Conservation (phyloP, 2,329 filamentous ascomycete genomes). For the Biscogniauxia mediterranea region DNA sequence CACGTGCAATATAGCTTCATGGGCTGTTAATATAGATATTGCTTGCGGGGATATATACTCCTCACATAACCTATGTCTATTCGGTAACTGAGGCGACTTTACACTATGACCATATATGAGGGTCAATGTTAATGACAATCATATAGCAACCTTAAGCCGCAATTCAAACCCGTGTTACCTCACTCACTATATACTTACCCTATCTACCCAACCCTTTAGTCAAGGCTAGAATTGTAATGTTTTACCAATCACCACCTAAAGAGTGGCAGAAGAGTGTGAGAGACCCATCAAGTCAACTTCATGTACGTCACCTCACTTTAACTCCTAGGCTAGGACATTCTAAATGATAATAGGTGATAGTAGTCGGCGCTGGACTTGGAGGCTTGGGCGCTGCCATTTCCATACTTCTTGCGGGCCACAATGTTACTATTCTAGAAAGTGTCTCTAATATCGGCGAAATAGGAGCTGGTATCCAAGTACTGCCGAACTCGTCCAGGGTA, state of each 20-base stretch:
- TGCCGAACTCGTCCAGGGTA: slow-evolving; percentile 45
- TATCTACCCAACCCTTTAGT: not conserved
- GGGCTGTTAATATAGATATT: too few species aligned
- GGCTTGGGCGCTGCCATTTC: slow-evolving; percentile 49
- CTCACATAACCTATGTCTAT: too few species aligned
- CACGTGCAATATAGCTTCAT: too few species aligned
- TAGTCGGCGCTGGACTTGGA: slow-evolving; percentile 54
- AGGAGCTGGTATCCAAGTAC: slow-evolving; percentile 49
- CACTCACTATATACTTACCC: not conserved
- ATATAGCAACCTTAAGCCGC: too few species aligned
- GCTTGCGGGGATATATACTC: too few species aligned
- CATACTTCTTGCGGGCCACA: slow-evolving; percentile 43
- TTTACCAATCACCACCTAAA: slow-evolving; percentile 7
- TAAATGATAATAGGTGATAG: slow-evolving; percentile 37
- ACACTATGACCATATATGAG: too few species aligned
- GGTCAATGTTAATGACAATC: too few species aligned
- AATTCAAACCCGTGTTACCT: not conserved
- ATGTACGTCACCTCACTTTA: slow-evolving; percentile 16
- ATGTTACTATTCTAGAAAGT: slow-evolving; percentile 46
- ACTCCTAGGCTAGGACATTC: too few species aligned
- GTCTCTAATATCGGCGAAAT: slow-evolving; percentile 45
- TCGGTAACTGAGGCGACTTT: too few species aligned
- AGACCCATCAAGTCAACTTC: slow-evolving; percentile 17
- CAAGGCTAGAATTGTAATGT: slow-evolving; percentile 6
- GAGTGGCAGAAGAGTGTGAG: slow-evolving; percentile 17